Evolutionary conservation across 1,139 yeast genomes (phyloP).

Genomic region (Williopsis jadinii): DNA sequence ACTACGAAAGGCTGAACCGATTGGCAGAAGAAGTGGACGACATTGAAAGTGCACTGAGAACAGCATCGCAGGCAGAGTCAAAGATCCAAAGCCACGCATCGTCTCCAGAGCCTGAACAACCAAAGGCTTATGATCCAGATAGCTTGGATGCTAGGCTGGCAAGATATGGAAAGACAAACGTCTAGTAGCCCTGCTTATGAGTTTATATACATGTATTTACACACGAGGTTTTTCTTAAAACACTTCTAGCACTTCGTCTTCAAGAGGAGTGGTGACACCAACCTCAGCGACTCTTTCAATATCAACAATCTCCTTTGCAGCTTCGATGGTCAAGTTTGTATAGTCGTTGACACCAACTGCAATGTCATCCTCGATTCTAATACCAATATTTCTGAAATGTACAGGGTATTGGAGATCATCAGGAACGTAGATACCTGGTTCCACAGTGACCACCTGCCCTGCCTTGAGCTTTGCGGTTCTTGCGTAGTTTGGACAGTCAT

Average conservation of each 20-base stretch:
- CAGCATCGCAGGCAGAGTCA: not conserved
- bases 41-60: constrained; percentile 7
- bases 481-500: constrained; percentile 65
- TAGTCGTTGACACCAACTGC: constrained; percentile 58
- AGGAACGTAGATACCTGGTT: constrained; percentile 93
- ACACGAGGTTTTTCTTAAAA: constrained; percentile 9
- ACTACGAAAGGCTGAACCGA: constrained; percentile 12
- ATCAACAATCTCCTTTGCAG: constrained; percentile 78
- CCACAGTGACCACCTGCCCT: constrained; percentile 84
- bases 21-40: constrained; percentile 16
- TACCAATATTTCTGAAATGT: constrained; percentile 82
- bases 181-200: too few relatives aligned
- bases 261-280: constrained; percentile 51
- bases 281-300: constrained; percentile 56
- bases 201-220: too few relatives aligned
- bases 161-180: not conserved
- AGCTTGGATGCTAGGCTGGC: not conserved
- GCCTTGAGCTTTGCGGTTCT: constrained; percentile 41
- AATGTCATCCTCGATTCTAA: constrained; percentile 89
- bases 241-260: constrained; percentile 43
- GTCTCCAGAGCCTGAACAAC: not conserved
- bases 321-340: constrained; percentile 68
- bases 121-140: constrained; percentile 1
- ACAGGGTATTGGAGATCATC: constrained; percentile 61
- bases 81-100: not conserved